Percentiles rank a stretch among this genome's conserved stretches.
These are phyloP conservation scores for Pseudogymnoascus sp. DNA, from an alignment of 2,329 filamentous ascomycete genomes.

Conservation along the genomic window DNA sequence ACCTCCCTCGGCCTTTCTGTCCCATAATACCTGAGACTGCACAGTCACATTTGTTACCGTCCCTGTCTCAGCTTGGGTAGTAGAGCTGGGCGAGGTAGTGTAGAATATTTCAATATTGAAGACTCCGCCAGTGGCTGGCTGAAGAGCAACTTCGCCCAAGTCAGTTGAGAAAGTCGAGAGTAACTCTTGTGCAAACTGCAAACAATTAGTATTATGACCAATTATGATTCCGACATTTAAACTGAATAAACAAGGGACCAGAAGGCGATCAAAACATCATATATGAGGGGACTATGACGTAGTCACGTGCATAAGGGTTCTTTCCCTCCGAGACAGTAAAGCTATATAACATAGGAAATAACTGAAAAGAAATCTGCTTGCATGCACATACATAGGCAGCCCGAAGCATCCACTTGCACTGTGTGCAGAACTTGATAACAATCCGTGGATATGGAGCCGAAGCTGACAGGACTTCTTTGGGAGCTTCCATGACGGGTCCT, in stretches of 20 bases:
- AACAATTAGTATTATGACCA: background rate
- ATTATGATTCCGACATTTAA: background rate
- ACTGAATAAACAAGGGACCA: background rate
- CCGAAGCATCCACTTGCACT: conserved; percentile 86
- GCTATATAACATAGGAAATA: background rate
- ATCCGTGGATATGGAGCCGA: conserved; percentile 56
- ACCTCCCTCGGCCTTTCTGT: conserved; percentile 75
- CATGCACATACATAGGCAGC: conserved; percentile 66
- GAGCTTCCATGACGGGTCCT: background rate
- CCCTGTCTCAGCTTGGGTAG: conserved; percentile 10
- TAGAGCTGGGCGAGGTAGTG: conserved; percentile 22
- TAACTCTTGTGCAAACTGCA: conserved; percentile 84
- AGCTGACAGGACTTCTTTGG: background rate
- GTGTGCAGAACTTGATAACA: conserved; percentile 86
- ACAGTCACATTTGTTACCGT: conserved; percentile 18
- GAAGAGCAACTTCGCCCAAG: conserved; percentile 79
- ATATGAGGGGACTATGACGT: background rate
- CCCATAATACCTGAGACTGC: conserved; percentile 61
- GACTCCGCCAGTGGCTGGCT: conserved; percentile 75
- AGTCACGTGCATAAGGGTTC: background rate
- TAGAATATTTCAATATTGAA: conserved; percentile 65
- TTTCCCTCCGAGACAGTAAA: background rate
- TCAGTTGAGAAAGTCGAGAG: conserved; percentile 82
- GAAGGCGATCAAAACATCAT: conserved; percentile 5
- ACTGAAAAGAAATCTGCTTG: background rate